Base-by-base conservation (phyloP, 2,329 filamentous ascomycete species). In the Paraphoma chrysanthemicola region DNA sequence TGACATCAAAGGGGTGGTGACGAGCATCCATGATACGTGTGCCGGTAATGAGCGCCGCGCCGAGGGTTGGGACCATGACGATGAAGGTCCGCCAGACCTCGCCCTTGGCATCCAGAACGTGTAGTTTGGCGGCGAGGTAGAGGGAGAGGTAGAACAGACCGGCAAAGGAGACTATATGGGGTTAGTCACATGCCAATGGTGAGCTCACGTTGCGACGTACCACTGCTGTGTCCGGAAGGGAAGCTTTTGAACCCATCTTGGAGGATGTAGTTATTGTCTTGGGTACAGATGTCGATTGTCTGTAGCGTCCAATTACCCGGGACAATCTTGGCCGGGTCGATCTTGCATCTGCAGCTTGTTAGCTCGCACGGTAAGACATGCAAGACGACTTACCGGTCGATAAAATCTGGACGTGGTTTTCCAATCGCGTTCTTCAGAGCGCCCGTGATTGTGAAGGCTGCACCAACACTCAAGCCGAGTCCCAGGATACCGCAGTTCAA, bases 21-120 rank as follows among this genome's bases (percentile, higher is more conserved):
- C 85, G 80, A 18, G 84, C 84, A 63, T 87, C 85, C 85, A 87
- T 87, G 54, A 87, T 87, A 44, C 85, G 81, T 12, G 82, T 82
- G 38, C 83, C 81, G 6, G 85, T 83, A 51, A 87, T 79, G 42
- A 87, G 77, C 10, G 80, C 78, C 16, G 85, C 85, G 18, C 78
- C 83, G 14, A 87, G 77, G 9, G 80, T 78, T 1, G 85, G 85
- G 4, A 83, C 73, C 57, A 85, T 74, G 39, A 86, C 80, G 18
- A 87, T 67, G 53, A 86, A 79, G 1, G 82, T 74, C 66, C 86
- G 86, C 85, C 85, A 87, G 14, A 85, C 83, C 67, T 87, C 85
- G 31, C 85, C 85, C 57, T 83, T 82, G 52, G 84, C 85, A 70
- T 87, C 85, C 64, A 86, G 76, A 23, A 87, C 75, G 62, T 87